A percentile compares a stretch with the other conserved stretches of the same genome.
phyloP scores from a whole-genome alignment of 768 basidiomycete species.

The Boletus edulis region DNA sequence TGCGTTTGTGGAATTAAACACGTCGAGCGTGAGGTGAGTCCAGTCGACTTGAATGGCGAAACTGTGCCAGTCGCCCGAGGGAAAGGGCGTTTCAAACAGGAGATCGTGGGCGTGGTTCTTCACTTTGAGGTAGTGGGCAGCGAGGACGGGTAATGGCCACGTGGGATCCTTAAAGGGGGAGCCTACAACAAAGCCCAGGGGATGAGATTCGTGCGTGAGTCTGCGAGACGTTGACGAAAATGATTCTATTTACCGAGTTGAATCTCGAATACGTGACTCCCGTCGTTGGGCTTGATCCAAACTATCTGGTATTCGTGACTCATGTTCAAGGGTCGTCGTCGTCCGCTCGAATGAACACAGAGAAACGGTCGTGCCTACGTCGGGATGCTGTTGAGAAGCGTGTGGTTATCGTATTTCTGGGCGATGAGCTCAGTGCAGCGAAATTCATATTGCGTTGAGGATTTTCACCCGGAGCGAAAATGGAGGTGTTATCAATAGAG shows the following conservation, averaged over 20 bases:
- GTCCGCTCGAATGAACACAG: slow-evolving; percentile 46
- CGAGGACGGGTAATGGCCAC: slow-evolving; percentile 36
- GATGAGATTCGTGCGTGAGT: not conserved
- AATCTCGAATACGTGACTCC: slow-evolving; percentile 57
- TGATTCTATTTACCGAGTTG: slow-evolving; percentile 45
- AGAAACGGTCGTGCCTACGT: slow-evolving; percentile 45
- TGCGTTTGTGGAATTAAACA: slow-evolving; percentile 49
- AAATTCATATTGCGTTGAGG: slow-evolving; percentile 47
- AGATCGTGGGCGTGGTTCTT: slow-evolving; percentile 52
- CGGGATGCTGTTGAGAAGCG: slow-evolving; percentile 38
- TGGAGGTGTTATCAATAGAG: slow-evolving; percentile 55
- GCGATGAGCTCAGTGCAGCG: slow-evolving; percentile 60
- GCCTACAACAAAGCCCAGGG: slow-evolving; percentile 30
- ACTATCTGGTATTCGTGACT: slow-evolving; percentile 62
- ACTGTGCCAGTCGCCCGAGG: no score
- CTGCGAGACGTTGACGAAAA: not conserved
- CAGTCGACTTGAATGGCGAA: slow-evolving; percentile 46
- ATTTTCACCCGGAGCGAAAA: slow-evolving; percentile 51
- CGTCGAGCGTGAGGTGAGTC: slow-evolving; percentile 46
- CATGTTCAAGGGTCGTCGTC: slow-evolving; percentile 43
- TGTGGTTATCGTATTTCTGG: slow-evolving; percentile 37
- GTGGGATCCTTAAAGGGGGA: slow-evolving; percentile 58
- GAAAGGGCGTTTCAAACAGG: slow-evolving; percentile 48
- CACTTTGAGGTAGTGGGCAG: slow-evolving; percentile 52
- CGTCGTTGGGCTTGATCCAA: slow-evolving; percentile 60